These are phyloP conservation scores for Stenocarpella maydis DNA, from an alignment of 2,329 filamentous ascomycete genomes.

Conservation along the genomic window DNA sequence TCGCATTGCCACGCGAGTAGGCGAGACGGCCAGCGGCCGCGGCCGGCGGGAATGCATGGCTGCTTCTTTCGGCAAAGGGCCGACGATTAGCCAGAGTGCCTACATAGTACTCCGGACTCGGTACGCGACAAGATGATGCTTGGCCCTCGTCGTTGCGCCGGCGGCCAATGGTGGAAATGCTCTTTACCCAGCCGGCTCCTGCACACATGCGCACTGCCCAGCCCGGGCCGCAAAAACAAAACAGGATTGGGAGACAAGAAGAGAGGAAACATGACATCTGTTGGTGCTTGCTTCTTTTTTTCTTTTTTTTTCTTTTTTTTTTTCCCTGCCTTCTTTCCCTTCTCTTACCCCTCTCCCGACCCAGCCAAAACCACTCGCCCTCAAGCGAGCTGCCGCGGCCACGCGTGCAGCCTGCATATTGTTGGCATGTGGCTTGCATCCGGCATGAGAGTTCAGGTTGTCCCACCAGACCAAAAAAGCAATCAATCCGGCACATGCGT, in stretches of 20 bases:
- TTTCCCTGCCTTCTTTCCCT: no score
- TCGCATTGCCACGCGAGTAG: background rate
- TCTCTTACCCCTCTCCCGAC: background rate
- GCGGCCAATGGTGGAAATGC: background rate
- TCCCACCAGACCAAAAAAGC: constrained; percentile 12
- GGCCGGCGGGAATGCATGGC: background rate
- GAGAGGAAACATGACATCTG: background rate
- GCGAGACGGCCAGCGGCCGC: background rate
- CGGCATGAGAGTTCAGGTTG: constrained; percentile 12
- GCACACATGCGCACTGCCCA: constrained; percentile 1
- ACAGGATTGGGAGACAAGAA: background rate
- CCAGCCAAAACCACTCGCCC: background rate
- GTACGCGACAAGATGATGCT: background rate
- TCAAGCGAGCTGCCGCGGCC: constrained; percentile 16
- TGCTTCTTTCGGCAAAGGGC: constrained; percentile 17
- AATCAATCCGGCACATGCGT: constrained; percentile 16
- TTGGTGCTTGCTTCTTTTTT: background rate
- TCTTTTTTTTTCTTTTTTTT: no score
- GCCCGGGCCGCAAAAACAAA: background rate
- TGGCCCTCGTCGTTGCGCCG: background rate
- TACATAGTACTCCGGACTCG: no score
- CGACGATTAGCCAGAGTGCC: constrained; percentile 22
- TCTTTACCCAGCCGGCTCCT: constrained; percentile 21
- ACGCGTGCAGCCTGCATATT: background rate
- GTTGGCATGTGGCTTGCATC: constrained; percentile 21